Percentiles rank a stretch among this genome's conserved stretches.
phyloP scores from a whole-genome alignment of 2,329 filamentous ascomycete species.

The Exophiala lecanii-corni region DNA sequence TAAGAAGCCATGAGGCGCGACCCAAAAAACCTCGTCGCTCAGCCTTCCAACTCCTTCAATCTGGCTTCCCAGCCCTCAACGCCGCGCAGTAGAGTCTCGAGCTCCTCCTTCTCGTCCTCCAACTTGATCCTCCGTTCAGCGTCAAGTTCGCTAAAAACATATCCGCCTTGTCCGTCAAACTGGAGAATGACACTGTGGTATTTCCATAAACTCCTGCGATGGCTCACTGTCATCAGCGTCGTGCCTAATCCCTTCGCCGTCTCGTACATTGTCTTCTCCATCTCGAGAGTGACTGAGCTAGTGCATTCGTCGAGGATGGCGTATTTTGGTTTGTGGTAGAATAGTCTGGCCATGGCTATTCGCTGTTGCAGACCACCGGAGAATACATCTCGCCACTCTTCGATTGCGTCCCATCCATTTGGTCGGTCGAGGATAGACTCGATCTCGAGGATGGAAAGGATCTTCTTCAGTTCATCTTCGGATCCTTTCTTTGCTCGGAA shows the following conservation, averaged over 20 bases:
- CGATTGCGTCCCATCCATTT: conserved; percentile 84
- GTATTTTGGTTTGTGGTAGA: conserved; percentile 89
- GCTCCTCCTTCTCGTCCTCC: conserved; percentile 94
- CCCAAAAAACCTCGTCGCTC: too few species aligned
- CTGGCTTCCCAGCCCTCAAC: conserved; percentile 85
- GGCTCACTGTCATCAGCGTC: conserved; percentile 94
- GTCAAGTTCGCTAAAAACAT: conserved; percentile 83
- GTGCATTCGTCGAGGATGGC: conserved; percentile 98
- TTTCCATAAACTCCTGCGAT: conserved; percentile 88
- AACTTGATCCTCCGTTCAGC: conserved; percentile 78
- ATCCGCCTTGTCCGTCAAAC: conserved; percentile 91
- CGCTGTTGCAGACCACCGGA: conserved; percentile 91
- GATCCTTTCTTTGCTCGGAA: conserved; percentile 82
- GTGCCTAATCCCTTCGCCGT: conserved; percentile 87
- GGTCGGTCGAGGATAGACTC: conserved; percentile 75
- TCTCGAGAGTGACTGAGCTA: conserved; percentile 87
- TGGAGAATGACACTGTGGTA: conserved; percentile 93
- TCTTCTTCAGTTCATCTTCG: conserved; percentile 71
- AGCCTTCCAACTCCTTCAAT: conserved; percentile 42
- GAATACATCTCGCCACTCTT: conserved; percentile 93
- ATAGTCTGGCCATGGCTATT: conserved; percentile 90
- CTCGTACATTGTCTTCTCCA: conserved; percentile 95
- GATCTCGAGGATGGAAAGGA: conserved; percentile 76
- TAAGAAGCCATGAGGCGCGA: too few species aligned
- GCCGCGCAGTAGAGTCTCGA: conserved; percentile 77